phyloP scores from a whole-genome alignment of 305 asterid genomes.

The Solanum chacoense region DNA sequence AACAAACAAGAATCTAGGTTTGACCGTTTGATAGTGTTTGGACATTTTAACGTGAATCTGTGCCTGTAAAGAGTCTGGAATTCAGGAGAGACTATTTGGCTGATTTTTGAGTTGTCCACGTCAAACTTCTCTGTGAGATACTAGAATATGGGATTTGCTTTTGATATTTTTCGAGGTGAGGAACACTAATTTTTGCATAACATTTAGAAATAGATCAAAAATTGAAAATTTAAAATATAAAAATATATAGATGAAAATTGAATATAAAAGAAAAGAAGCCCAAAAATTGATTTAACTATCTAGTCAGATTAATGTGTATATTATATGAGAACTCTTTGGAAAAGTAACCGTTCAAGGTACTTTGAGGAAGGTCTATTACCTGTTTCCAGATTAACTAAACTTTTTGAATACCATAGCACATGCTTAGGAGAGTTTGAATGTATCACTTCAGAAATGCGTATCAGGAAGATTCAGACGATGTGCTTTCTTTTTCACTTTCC shows the following conservation, averaged over 20 bases:
- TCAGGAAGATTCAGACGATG: background rate
- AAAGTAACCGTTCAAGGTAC: background rate
- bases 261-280: background rate
- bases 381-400: background rate
- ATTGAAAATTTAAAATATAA: background rate
- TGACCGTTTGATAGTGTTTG: background rate
- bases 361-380: background rate
- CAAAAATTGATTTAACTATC: background rate
- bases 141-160: background rate
- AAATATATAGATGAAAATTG: background rate
- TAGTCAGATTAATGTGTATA: background rate
- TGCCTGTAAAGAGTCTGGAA: background rate
- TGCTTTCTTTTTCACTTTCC: background rate
- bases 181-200: background rate
- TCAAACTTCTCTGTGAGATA: background rate
- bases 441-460: background rate
- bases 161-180: background rate
- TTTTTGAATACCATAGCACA: background rate
- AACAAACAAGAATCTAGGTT: background rate
- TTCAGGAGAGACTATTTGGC: background rate
- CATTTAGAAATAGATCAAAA: background rate
- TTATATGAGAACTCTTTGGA: background rate
- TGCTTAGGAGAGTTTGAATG: background rate
- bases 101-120: background rate
- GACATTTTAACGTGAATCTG: background rate